Evolutionary conservation across 148 eudicot genomes (phyloP), one percentile per base, ranked within the genome.

Genomic region (Amaranthus palmeri): DNA sequence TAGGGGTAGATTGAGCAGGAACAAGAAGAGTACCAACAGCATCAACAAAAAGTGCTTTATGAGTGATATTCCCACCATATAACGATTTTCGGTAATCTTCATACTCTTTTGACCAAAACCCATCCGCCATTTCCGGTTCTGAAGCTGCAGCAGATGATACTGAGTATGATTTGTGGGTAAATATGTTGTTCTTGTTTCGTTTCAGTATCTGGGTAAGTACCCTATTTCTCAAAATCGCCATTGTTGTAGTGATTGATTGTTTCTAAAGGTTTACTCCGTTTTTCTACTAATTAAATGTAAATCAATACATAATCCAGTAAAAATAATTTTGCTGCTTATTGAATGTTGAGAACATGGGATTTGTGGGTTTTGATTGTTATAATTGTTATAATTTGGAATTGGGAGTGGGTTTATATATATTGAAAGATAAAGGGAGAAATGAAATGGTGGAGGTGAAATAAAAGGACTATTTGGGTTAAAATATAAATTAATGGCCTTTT

Each of bases 1-100:
- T 97, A 14, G 98, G 97, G 86, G 84, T 95, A 78, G 98, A 93
- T 58, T 95, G 98, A 55, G 98, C 89, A 41, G 98, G 98, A 8
- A 89, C 77, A 54, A 91, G 73, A 10, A 95, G 96, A 54, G 98
- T 95, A 13, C 98, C 98, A 75, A 88, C 98, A 52, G 97, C 98
- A 60, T 95, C 98, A 67, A 95, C 98, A 14, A 91, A 83, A 44
- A 95, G 81, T 52, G 98, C 98, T 76, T 82, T 89, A 51, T 95
- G 93, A 53, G 97, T 89, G 40, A 95, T 65, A 2, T 43, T 67
- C 2, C 96, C 96, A 17, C 93, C 93, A 47, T 86, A 84, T 65
- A 91, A 51, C 6, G 84, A 83, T 77, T 85, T 89, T n/a, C 98
- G 76, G 36, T 95, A 89, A 61, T 91, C 91, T 70, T 86, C 87